Evolutionary conservation across 805 yeast genomes (phyloP).

Genomic region (Clavispora vitiphila): DNA sequence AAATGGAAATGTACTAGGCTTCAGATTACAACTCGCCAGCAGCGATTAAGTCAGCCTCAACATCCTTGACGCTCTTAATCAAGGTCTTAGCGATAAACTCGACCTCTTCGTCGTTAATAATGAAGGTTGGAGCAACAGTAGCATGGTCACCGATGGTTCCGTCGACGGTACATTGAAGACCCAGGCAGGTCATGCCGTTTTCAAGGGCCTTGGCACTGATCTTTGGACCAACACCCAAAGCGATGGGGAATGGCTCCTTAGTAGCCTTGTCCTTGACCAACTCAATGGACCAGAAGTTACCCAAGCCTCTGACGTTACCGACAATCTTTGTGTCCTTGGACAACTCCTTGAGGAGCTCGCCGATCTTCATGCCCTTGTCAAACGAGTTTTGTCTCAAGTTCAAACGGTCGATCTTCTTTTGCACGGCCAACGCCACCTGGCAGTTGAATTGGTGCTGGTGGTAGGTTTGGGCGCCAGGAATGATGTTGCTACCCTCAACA

Average conservation of each 20-base stretch:
- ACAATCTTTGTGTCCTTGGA: conserved; percentile 20
- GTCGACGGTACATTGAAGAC: conserved; percentile 39
- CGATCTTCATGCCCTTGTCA: conserved; percentile 9
- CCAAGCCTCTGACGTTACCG: conserved; percentile 62
- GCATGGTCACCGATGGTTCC: conserved; percentile 42
- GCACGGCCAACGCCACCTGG: conserved; percentile 14
- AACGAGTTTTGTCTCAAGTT: conserved; percentile 10
- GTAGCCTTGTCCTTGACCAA: conserved; percentile 49
- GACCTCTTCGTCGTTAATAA: conserved; percentile 38
- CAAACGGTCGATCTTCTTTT: conserved; percentile 13
- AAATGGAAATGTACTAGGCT: background rate
- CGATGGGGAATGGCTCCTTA: conserved; percentile 43
- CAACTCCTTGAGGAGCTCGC: conserved; percentile 4
- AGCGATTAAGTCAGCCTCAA: conserved; percentile 21
- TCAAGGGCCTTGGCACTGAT: conserved; percentile 30
- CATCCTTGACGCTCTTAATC: conserved; percentile 35
- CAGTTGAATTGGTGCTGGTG: conserved; percentile 16
- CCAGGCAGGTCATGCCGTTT: conserved; percentile 48
- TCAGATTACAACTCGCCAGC: conserved; percentile 6
- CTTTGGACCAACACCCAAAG: conserved; percentile 31
- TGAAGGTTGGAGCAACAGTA: conserved; percentile 45
- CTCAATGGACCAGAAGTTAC: conserved; percentile 57
- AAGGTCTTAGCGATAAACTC: conserved; percentile 37
- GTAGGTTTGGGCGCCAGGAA: conserved; percentile 14
- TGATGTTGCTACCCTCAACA: conserved; percentile 10